These are phyloP conservation scores for Nemania abortiva DNA, from an alignment of 2,329 filamentous ascomycete species.

Conservation along the genomic window DNA sequence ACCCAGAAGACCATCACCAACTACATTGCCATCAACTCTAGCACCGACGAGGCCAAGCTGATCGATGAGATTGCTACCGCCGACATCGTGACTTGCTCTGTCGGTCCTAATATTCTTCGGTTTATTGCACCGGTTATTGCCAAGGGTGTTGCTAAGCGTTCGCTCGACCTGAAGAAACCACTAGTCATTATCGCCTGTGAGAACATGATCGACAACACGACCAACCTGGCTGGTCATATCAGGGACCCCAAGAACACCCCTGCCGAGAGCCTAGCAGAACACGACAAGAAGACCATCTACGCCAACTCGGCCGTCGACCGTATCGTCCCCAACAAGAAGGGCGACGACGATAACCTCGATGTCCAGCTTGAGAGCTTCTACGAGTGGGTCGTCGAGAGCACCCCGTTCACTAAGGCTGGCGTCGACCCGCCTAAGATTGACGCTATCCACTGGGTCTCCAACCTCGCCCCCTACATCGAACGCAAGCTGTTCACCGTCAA, in stretches of 20 bases:
- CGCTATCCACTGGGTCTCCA: slow-evolving; percentile 86
- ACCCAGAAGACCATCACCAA: slow-evolving; percentile 86
- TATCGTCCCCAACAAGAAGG: slow-evolving; percentile 92
- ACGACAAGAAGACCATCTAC: slow-evolving; percentile 83
- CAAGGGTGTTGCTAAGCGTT: slow-evolving; percentile 87
- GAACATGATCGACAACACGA: slow-evolving; percentile 95
- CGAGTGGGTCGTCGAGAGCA: slow-evolving; percentile 96
- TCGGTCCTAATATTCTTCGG: slow-evolving; percentile 94
- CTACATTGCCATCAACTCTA: slow-evolving; percentile 97
- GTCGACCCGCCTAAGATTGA: slow-evolving; percentile 65
- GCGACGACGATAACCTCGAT: slow-evolving; percentile 82
- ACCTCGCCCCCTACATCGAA: slow-evolving; percentile 96
- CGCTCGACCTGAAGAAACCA: slow-evolving; percentile 71
- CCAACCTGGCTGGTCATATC: slow-evolving; percentile 86
- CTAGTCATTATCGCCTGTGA: slow-evolving; percentile 96
- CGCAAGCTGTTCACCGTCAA: slow-evolving; percentile 99
- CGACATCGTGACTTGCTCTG: slow-evolving; percentile 94
- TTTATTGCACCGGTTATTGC: slow-evolving; percentile 97
- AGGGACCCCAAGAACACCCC: slow-evolving; percentile 79
- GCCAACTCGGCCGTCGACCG: slow-evolving; percentile 99
- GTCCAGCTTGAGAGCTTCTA: slow-evolving; percentile 99
- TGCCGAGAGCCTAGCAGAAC: slow-evolving; percentile 72
- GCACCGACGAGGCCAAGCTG: slow-evolving; percentile 82
- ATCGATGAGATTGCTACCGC: slow-evolving; percentile 87
- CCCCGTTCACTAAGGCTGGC: slow-evolving; percentile 73